These are phyloP conservation scores for Populus pruinosa DNA, from an alignment of 345 rosid species.

Conservation along the genomic window DNA sequence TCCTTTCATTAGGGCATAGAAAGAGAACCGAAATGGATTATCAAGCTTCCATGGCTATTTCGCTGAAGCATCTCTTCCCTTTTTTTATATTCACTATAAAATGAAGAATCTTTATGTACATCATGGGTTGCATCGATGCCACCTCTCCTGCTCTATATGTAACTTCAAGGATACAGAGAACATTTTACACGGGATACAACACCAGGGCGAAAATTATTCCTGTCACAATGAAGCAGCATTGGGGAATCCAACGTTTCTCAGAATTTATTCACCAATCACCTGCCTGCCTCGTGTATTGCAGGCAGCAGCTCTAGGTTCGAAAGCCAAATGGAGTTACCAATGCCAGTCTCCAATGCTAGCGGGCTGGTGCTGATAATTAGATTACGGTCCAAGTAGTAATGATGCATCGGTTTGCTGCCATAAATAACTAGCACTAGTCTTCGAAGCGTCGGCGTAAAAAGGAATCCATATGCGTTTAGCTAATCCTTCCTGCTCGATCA, in stretches of 20 bases:
- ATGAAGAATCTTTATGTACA: not conserved
- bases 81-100: not conserved
- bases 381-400: not conserved
- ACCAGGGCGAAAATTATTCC: not conserved
- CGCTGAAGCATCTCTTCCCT: not conserved
- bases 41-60: not conserved
- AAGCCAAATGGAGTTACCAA: not conserved
- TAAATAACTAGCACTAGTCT: not conserved
- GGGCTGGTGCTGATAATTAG: not conserved
- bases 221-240: not conserved
- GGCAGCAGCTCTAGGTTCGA: not conserved
- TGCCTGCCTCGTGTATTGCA: not conserved
- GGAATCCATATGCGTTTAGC: not conserved
- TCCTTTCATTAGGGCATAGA: not conserved
- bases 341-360: not conserved
- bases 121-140: not conserved
- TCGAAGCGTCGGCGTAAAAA: not conserved
- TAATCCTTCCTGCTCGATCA: constrained; percentile 32
- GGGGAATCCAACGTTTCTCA: not conserved
- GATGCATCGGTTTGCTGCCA: not conserved
- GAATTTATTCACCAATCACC: not conserved
- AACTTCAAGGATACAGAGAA: not conserved
- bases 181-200: not conserved
- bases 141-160: not conserved
- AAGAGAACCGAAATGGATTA: not conserved